Conservation (phyloP, 169 alveolate genomes). For the Cryptosporidium tyzzeri region DNA sequence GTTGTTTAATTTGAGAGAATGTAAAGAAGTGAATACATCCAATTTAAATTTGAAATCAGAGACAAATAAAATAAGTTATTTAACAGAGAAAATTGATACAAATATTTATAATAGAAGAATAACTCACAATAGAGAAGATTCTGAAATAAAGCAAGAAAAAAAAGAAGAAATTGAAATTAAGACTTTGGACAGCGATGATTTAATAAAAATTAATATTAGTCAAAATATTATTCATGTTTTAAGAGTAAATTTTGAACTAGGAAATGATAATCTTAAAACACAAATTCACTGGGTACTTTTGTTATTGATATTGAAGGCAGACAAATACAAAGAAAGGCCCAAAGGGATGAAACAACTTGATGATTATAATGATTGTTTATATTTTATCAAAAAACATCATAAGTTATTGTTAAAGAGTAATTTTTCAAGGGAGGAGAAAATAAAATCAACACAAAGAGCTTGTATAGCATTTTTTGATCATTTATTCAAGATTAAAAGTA, state of each 20-base stretch:
- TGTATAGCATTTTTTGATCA: slow-evolving; percentile 25
- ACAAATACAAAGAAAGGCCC: slow-evolving; percentile 15
- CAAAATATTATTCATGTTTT: slow-evolving; percentile 4
- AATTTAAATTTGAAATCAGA: background rate
- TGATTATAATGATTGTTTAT: slow-evolving; percentile 31
- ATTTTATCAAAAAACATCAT: slow-evolving; percentile 9
- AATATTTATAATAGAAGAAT: background rate
- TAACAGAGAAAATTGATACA: slow-evolving; percentile 18
- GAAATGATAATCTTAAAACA: slow-evolving; percentile 2
- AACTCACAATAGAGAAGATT: background rate
- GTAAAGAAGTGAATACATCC: background rate
- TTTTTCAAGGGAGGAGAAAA: background rate
- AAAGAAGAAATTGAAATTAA: background rate
- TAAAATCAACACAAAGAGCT: slow-evolving; percentile 19
- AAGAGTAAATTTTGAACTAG: slow-evolving; percentile 48
- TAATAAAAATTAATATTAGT: slow-evolving; percentile 4
- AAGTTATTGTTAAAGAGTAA: slow-evolving; percentile 9
- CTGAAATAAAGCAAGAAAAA: background rate
- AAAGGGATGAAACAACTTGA: slow-evolving; percentile 12
- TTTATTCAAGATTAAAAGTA: slow-evolving; percentile 27
- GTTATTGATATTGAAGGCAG: slow-evolving; percentile 20
- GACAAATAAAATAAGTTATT: background rate
- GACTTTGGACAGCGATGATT: background rate
- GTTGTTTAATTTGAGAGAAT: background rate
- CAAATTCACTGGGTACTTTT: slow-evolving; percentile 47